Base-by-base conservation (phyloP, 2,329 filamentous ascomycete species). In the Cercospora citrullina region DNA sequence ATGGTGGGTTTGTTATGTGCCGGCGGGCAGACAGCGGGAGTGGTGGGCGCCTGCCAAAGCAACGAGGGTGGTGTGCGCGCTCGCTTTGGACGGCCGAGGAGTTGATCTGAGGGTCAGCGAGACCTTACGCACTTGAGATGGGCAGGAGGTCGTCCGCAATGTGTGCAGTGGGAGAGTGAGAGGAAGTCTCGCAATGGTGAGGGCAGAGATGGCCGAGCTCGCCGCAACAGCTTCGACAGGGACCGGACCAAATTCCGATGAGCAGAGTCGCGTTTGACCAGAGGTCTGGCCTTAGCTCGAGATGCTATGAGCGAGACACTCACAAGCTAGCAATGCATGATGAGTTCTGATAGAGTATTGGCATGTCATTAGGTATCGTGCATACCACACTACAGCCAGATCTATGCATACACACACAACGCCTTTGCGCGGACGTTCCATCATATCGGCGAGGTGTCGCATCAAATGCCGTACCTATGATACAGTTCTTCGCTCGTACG, bases 191-290 rank as follows among this genome's bases (percentile, higher is more conserved):
- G 42, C 33, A 33, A 23, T 33, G 55, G 42, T 59, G 57, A 59
- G 63, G 53, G 60, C 63, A 60, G 63, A 60, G 55, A 65, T 33
- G 26, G 31, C 63, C 63, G 63, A 59, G 53, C 30, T 60, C 53
- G 63, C 63, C 63, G 63, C 63, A 64, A 28, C 26, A 18, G 26
- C 36, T 23, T 16, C 33, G 30, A 31, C 61, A 42, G 48, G 61
- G 48, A 30, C 16, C 58, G 58, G 58, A 36, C 14, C n/a, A 33
- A 60, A 31, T 33, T 60, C 58, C 28, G 31, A 42, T 42, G 36
- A 42, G 36, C 36, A 42, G 36, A 42, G 36, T 42, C 7, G 36
- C 53, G 31, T 42, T 39, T 42, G 36, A 42, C 16, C 36, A 42
- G 16, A n/a, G 36, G 36, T 42, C 16, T 6, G 7, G 36, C 36